Evolutionary conservation across 148 eudicot species (phyloP).

Genomic region (Linanthus parryae): DNA sequence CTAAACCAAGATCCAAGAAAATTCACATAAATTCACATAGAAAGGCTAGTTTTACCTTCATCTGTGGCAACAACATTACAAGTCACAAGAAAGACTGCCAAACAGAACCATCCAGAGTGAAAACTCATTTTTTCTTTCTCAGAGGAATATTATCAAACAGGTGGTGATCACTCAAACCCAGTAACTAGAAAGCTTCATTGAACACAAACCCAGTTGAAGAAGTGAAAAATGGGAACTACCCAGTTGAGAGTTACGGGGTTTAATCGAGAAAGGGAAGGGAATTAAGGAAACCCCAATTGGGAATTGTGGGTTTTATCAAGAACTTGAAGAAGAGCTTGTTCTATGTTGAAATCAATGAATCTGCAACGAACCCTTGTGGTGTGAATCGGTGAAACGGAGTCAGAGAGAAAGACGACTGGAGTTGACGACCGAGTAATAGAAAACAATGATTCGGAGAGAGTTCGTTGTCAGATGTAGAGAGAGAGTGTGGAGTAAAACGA

Average conservation of each 20-base stretch:
- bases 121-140: slow-evolving; percentile 29
- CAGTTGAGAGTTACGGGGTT: too few relatives aligned
- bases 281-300: background rate
- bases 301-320: background rate
- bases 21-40: background rate
- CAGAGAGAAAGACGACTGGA: too few relatives aligned
- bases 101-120: slow-evolving; percentile 33
- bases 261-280: background rate
- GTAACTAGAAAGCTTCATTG: background rate
- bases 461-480: too few relatives aligned
- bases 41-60: slow-evolving; percentile 43
- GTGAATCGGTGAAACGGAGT: too few relatives aligned
- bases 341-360: background rate
- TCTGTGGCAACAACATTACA: slow-evolving; percentile 38
- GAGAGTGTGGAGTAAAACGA: too few relatives aligned
- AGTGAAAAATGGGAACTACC: too few relatives aligned
- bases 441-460: too few relatives aligned
- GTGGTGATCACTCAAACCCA: background rate
- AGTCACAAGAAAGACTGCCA: slow-evolving; percentile 31
- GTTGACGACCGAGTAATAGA: too few relatives aligned
- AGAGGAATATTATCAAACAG: too few relatives aligned
- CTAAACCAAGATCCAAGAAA: slow-evolving; percentile 9
- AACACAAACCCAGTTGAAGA: too few relatives aligned
- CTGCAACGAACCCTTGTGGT: too few relatives aligned
- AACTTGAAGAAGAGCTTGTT: background rate